Evolutionary conservation across 169 alveolate species (phyloP).

Genomic region (Eimeria tenella): DNA sequence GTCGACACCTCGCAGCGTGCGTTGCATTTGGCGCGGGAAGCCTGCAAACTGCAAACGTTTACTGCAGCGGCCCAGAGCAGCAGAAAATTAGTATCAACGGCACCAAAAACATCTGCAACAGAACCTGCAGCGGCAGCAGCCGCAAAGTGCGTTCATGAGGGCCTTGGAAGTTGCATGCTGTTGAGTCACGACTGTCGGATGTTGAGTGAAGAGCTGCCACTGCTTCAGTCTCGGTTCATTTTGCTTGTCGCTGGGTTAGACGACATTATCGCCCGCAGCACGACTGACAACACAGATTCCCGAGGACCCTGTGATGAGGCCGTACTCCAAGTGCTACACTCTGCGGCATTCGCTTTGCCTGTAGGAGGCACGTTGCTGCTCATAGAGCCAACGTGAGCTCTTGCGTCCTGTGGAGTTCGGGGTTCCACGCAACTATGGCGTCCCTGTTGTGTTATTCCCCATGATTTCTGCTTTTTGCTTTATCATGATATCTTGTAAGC

Average conservation of each 20-base stretch:
- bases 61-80: background rate
- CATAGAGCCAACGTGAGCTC: conserved; percentile 52
- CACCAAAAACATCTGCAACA: background rate
- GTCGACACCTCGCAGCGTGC: conserved; percentile 57
- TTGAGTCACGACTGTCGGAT: conserved; percentile 50
- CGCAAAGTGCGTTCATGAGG: conserved; percentile 40
- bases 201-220: conserved; percentile 37
- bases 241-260: conserved; percentile 52
- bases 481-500: too few species aligned
- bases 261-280: conserved; percentile 49
- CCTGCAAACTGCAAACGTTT: conserved; percentile 34
- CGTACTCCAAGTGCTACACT: conserved; percentile 51
- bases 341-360: conserved; percentile 59
- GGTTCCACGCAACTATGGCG: too few species aligned
- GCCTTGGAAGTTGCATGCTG: conserved; percentile 11
- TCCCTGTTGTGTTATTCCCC: too few species aligned
- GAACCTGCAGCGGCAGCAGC: conserved; percentile 8
- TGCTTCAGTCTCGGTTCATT: conserved; percentile 45
- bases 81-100: background rate
- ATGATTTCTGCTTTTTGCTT: too few species aligned
- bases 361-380: conserved; percentile 52
- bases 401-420: background rate
- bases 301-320: conserved; percentile 54
- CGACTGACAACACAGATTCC: conserved; percentile 58
- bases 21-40: conserved; percentile 35